Evolutionary conservation across 1,284 basidiomycete genomes (phyloP).

Genomic region (Irpex sp.): DNA sequence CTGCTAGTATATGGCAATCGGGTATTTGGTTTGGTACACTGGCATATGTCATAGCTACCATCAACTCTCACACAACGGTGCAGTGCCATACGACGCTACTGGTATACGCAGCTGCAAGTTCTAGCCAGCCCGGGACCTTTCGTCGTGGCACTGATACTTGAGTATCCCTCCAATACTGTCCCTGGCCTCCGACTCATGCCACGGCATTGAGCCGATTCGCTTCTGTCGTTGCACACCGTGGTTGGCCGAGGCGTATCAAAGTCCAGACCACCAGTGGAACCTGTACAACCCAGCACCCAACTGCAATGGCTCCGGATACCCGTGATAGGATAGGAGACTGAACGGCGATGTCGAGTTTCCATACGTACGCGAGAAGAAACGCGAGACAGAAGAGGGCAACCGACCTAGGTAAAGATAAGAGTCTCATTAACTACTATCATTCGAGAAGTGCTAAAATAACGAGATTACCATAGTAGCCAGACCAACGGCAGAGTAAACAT

Average conservation of each 20-base stretch:
- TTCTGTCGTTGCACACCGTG: neutral
- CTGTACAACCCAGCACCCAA: slow-evolving; percentile 1
- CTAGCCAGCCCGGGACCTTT: too few species aligned
- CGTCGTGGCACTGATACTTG: too few species aligned
- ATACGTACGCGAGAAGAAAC: slow-evolving; percentile 1
- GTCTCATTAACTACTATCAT: neutral
- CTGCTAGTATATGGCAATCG: too few species aligned
- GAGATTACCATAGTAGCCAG: slow-evolving; percentile 4
- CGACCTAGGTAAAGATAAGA: neutral
- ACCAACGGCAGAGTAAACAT: neutral
- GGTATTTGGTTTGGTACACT: too few species aligned
- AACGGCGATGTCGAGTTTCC: neutral
- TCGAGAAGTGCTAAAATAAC: neutral
- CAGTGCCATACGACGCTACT: too few species aligned
- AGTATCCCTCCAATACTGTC: neutral
- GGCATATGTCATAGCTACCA: too few species aligned
- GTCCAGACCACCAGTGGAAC: slow-evolving; percentile 5
- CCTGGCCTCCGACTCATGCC: neutral
- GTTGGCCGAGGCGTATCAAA: neutral
- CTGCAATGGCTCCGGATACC: neutral
- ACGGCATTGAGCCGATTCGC: neutral
- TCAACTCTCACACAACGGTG: too few species aligned
- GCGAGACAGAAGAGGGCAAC: slow-evolving; percentile 3
- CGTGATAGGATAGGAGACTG: neutral
- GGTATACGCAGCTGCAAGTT: too few species aligned